Base-by-base conservation (phyloP, 2,329 filamentous ascomycete species). In the Venturiaceae sp. region DNA sequence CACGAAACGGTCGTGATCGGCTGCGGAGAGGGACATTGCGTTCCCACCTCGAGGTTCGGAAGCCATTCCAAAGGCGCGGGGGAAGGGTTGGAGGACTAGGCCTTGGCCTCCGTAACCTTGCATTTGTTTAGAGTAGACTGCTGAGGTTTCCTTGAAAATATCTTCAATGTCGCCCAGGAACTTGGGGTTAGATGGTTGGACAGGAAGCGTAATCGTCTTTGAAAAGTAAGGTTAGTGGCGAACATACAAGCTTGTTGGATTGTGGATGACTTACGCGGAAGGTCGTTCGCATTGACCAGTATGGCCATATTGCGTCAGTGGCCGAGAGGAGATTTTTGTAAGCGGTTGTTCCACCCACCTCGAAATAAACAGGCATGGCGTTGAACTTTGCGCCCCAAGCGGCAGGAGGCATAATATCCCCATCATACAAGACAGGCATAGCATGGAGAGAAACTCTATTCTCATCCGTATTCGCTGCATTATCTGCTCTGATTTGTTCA, bases 81-180 rank as follows among this genome's bases (percentile, higher is more conserved):
- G 66, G 36, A 70, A 62, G 0, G 70, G 68, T 61, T 72, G 69
- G 62, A 69, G 70, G 55, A 69, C 68, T 21, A 44, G 39, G 11
- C 14, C 5, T 21, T 44, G n/a, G 5, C 7, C n/a, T 5, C 5
- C 39, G n/a, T 21, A 21, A 13, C 39, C 39, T 21, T 16, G n/a
- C n/a, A 23, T 7, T 6, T 16, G n/a, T n/a, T n/a, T n/a, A 16
- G 7, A 21, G 39, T 44, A 75, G 60, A 69, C 68, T 32, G 67
- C 64, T 54, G 73, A 73, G 60, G 74, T 26, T 9, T 32, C 30
- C 14, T 53, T 32, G 23, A 53, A 53, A 3, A 53, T 32, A 26
- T 53, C 47, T 4, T 53, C 47, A 1, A 53, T 34, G 8, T 53
- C 47, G 32, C 47, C 23, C 2, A 53, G 14, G 47, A 53, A 32